Evolutionary conservation across 1,284 basidiomycete species (phyloP), one percentile per base, ranked within the genome.

Genomic region (Ustilago trichophora): DNA sequence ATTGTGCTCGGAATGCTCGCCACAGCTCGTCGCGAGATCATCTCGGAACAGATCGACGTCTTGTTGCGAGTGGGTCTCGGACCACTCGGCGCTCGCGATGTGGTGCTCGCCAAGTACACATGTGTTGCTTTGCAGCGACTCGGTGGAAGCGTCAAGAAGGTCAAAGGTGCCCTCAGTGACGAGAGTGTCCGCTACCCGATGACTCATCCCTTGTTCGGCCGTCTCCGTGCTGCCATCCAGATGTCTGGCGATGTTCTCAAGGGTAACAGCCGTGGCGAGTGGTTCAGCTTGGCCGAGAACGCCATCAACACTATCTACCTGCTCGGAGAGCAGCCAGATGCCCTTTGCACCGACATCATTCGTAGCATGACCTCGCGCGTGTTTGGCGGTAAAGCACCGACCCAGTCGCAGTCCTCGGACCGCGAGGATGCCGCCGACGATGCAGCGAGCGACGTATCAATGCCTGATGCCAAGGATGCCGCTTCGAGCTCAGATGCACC

Each of bases 1-100:
- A 93, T 96, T 72, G 89, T 98, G 45, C 85, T 98, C 7, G 91
- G 94, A 32, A 98, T 98, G 95, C 85, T 98, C 26, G 95, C 93
- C 1, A 83, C 93, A 8, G 92, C 94, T 0, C 90, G 87, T 73
- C 86, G 90, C 40, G 88, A 88, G 54, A 88, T 98, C 22, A 87
- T 98, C 16, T 89, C 89, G 1, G 92, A 96, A 68, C 87, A 89
- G 36, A 88, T 96, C 2, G 93, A 98, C 31, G 85, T 87, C 4
- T 86, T 99, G 63, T 85, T 98, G 27, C 90, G 87, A 79, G 87
- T 95, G 38, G 95, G 96, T n/a, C 83, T 98, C 3, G 94, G 94
- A 1, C 86, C 87, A 6, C 84, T 89, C 1, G 94, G 94, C 21
- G 58, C 59, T 21, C 55, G 53, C 21, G 96, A 98, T 81, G 85